Evolutionary conservation across 2,329 filamentous ascomycete species (phyloP), one percentile per base, ranked within the genome.

Genomic region (Epichloe hybrida): DNA sequence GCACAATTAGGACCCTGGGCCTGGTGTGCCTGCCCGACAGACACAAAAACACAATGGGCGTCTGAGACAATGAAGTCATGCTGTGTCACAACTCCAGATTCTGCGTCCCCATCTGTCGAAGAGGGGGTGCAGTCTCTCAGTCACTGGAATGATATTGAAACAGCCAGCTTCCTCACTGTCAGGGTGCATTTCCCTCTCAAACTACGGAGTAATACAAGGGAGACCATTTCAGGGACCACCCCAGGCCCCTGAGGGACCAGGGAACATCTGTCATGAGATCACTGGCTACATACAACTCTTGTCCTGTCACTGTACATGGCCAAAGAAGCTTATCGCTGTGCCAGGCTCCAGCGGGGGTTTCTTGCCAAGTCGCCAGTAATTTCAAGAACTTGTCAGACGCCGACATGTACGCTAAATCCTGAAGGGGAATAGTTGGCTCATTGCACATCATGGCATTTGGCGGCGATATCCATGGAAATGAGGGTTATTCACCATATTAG

Each of bases 241-340:
- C 23, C 48, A 21, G 31, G 27, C 21, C 17, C 17, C 17, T 17
- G 17, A 17, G 23, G 23, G 39, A 23, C 21, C 21, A 5, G 21
- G 4, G 21, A 23, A 23, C 21, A 23, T 23, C 21, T 23, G 21
- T 23, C 21, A 49, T 52, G 46, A 50, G 52, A 50, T 53, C 46
- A 49, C 47, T 52, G 52, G 43, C 17, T 41, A 44, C 42, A 34
- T 27, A 17, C 17, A 17, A 17, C 17, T 17, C 17, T 17, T 17
- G 17, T 17, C 17, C 17, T 17, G 17, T 17, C 17, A 17, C 17
- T 17, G 17, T 17, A 17, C 17, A 17, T 17, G 17, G 17, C 17
- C 17, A 17, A 11, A 5, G 37, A 34, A 20, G 43, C 43, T 12
- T 27, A 21, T 31, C 23, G 23, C 23, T 8, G 23, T 21, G 17